Base-by-base conservation (phyloP, 208 protist genomes). In the Endotrypanum monterogeii region DNA sequence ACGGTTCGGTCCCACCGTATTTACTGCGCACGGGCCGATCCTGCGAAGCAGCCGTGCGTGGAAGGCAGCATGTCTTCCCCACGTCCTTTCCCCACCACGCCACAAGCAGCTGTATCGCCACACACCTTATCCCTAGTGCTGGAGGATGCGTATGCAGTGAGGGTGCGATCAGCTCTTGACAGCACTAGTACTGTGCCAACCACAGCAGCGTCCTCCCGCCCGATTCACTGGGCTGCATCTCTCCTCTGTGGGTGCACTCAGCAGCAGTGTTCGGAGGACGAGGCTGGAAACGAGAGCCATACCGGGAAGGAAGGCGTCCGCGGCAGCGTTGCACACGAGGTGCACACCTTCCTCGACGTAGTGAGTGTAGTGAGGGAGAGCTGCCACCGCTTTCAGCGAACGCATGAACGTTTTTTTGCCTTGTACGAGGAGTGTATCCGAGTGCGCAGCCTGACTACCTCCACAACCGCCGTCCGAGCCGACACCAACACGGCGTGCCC, bases 1-100 rank as follows among this genome's bases (percentile, higher is more conserved):
- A 85, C 81, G 28, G 57, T 95, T 25, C 81, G 84, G 3, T 83
- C 89, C 2, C 89, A 95, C 61, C 86, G 85, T 41, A 85, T 90
- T 2, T 84, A 83, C 74, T 91, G 87, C 73, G 82, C 78, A 30
- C 71, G 55, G 12, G 62, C 68, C 3, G 56, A 60, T 14, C n/a
- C 67, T 14, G 3, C 67, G 0, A 73, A 65, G 57, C 72, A 78
- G 56, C 72, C 46, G 32, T n/a, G 7, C 37, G 28, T 25, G 60
- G 35, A 46, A 16, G 12, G 35, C 37, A 6, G 35, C 25, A 3
- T 39, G 60, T 37, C 23, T 35, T 48, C 60, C 9, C 30, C 14
- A 23, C 20, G 23, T 23, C 37, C 25, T 23, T 30, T 14, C 25
- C 9, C 65, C 5, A 54, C 66, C 50, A 58, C 25, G 32, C 30